These are phyloP conservation scores for Trichoderma citrinoviride DNA, from an alignment of 2,329 filamentous ascomycete genomes.

Conservation along the genomic window DNA sequence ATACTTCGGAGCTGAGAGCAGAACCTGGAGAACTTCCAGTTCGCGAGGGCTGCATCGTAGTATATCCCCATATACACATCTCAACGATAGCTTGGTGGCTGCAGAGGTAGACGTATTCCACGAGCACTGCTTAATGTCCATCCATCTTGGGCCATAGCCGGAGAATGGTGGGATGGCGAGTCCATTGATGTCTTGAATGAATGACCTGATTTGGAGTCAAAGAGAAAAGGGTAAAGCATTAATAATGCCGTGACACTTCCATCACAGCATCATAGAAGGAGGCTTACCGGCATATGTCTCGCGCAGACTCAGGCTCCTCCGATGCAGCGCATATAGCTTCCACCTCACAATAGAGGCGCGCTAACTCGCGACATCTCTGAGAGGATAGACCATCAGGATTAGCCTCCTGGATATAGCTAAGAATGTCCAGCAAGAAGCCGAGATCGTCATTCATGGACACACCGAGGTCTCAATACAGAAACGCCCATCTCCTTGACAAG, in stretches of 20 bases:
- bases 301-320: slow-evolving; percentile 10
- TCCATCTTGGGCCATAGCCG: slow-evolving; percentile 10
- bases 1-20: background rate
- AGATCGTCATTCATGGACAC: slow-evolving; percentile 19
- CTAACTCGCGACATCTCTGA: slow-evolving; percentile 7
- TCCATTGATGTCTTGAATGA: slow-evolving; percentile 21
- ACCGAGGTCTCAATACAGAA: slow-evolving; percentile 19
- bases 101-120: slow-evolving; percentile 7
- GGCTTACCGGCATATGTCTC: slow-evolving; percentile 22
- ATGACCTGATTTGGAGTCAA: background rate
- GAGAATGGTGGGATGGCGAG: background rate
- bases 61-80: slow-evolving; percentile 5
- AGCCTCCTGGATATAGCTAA: slow-evolving; percentile 20
- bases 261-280: background rate
- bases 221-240: background rate
- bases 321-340: slow-evolving; percentile 6
- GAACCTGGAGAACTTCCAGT: background rate
- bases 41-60: background rate
- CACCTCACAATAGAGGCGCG: slow-evolving; percentile 20
- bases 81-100: slow-evolving; percentile 8
- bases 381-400: slow-evolving; percentile 13
- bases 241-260: background rate
- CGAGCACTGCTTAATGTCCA: background rate
- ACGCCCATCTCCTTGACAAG: slow-evolving; percentile 13
- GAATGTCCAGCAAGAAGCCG: slow-evolving; percentile 18